These are phyloP conservation scores for Glarea lozoyensis DNA, from an alignment of 495 filamentous ascomycete genomes.

Conservation along the genomic window DNA sequence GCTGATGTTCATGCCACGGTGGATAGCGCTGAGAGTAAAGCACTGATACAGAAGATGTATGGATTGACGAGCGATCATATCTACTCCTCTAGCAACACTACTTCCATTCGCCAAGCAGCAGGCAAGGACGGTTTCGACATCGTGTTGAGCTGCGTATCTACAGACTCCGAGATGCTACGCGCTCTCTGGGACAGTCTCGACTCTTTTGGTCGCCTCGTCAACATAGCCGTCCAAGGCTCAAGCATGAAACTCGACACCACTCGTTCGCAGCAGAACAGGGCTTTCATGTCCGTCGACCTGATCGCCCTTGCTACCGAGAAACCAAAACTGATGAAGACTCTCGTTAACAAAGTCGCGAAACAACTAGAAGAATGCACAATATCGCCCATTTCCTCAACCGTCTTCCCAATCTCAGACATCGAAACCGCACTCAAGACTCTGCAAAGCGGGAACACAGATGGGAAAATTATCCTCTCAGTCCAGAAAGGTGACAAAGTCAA, in stretches of 20 bases:
- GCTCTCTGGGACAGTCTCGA: slow-evolving; percentile 40
- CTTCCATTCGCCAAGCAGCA: slow-evolving; percentile 31
- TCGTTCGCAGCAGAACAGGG: slow-evolving; percentile 26
- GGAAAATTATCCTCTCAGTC: slow-evolving; percentile 42
- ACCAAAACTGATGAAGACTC: slow-evolving; percentile 31
- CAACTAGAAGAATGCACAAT: slow-evolving; percentile 50
- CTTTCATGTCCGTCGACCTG: slow-evolving; percentile 9
- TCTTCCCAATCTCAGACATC: slow-evolving; percentile 31
- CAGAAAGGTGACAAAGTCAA: slow-evolving; percentile 23
- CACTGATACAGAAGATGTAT: slow-evolving; percentile 39
- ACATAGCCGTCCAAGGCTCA: slow-evolving; percentile 29
- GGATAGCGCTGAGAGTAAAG: slow-evolving; percentile 38
- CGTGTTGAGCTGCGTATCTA: slow-evolving; percentile 44
- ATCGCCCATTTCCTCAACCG: slow-evolving; percentile 31
- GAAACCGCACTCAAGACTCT: slow-evolving; percentile 45
- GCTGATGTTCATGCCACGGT: slow-evolving; percentile 53
- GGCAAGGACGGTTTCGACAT: slow-evolving; percentile 44
- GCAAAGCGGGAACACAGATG: slow-evolving; percentile 40
- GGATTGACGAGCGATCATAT: slow-evolving; percentile 40
- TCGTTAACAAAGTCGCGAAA: slow-evolving; percentile 44
- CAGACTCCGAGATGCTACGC: slow-evolving; percentile 32
- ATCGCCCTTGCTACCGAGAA: not conserved
- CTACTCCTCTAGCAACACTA: slow-evolving; percentile 34
- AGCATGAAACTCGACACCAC: slow-evolving; percentile 26
- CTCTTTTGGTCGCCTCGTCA: slow-evolving; percentile 37